Base-by-base conservation (phyloP, 148 eudicot species). In the Rhododendron molle region DNA sequence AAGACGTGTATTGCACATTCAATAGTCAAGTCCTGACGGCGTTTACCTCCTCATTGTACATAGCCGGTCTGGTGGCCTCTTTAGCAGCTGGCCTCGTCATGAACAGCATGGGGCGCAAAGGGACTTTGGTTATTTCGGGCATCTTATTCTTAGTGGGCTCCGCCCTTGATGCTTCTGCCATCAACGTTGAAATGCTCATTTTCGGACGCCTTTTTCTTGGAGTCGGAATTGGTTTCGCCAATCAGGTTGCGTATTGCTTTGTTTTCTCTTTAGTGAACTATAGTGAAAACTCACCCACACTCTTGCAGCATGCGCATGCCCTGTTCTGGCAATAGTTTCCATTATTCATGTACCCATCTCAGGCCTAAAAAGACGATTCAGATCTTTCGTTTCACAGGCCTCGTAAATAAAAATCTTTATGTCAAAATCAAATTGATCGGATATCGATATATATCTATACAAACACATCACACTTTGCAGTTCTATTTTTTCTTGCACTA, bases 21-120 rank as follows among this genome's bases (percentile, higher is more conserved):
- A 58, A 83, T 36, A 87, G 83, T 83, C 20, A 87, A 32, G 30
- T 79, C 23, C 46, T 87, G 28, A 83, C 88, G 18, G 46, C 82
- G 49, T 87, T 87, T 28, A 87, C 88, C 15, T 87, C 88, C 1
- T 87, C 86, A n/a, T 74, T 87, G 69, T 87, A 83, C 88, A 49
- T 87, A 38, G 88, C 88, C 11, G 88, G 88, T 32, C 54, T 87
- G 32, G 38, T 65, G 62, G 36, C 88, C 1, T 87, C 88, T 32
- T n/a, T 87, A 15, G 21, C 79, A 0, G 86, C 88, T 46, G 40
- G 88, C 69, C 26, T 32, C 0, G 11, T 83, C 71, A 87, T 49
- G 26, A 32, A 86, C 5, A 50, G 12, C 32, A 12, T 7, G 0
- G 88, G 86, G 5, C 78, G 86, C 11, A 83, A 71, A 28, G 72